Percentiles rank a stretch among this genome's conserved stretches.
Conservation (phyloP, 1,284 basidiomycete species). For the Schizopora paradoxa region DNA sequence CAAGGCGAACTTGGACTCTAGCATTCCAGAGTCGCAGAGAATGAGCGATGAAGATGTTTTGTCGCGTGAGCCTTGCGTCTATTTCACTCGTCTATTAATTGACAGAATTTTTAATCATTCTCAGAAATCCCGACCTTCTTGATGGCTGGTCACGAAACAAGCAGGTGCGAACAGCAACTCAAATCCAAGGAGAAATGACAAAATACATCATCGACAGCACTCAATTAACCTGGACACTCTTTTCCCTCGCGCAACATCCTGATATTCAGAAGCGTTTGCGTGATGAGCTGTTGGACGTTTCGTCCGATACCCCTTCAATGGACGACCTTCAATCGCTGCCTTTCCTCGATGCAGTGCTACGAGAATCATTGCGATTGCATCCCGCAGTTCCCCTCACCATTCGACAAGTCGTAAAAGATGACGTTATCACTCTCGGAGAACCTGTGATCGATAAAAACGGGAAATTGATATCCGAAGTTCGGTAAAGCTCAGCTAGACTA, state of each 20-base stretch:
- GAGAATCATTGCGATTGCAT: conserved; percentile 26
- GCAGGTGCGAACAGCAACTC: conserved; percentile 28
- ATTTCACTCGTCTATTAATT: background rate
- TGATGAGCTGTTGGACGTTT: conserved; percentile 31
- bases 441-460: conserved; percentile 23
- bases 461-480: background rate
- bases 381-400: conserved; percentile 19
- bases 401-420: conserved; percentile 22
- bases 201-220: conserved; percentile 20
- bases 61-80: conserved; percentile 36
- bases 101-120: background rate
- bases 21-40: conserved; percentile 37
- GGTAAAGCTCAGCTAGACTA: conserved; percentile 21
- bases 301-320: conserved; percentile 24
- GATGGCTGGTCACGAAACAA: conserved; percentile 29
- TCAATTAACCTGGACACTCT: conserved; percentile 44
- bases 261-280: conserved; percentile 41
- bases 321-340: conserved; percentile 30
- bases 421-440: conserved; percentile 24
- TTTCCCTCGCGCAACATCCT: conserved; percentile 34
- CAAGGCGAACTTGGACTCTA: conserved; percentile 43
- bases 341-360: conserved; percentile 31
- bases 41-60: conserved; percentile 51
- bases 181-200: background rate
- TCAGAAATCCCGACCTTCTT: conserved; percentile 44